Percentiles rank a stretch among this genome's conserved stretches.
Evolutionary conservation across 2,329 filamentous ascomycete genomes (phyloP).

Genomic region (Neurospora sp.): DNA sequence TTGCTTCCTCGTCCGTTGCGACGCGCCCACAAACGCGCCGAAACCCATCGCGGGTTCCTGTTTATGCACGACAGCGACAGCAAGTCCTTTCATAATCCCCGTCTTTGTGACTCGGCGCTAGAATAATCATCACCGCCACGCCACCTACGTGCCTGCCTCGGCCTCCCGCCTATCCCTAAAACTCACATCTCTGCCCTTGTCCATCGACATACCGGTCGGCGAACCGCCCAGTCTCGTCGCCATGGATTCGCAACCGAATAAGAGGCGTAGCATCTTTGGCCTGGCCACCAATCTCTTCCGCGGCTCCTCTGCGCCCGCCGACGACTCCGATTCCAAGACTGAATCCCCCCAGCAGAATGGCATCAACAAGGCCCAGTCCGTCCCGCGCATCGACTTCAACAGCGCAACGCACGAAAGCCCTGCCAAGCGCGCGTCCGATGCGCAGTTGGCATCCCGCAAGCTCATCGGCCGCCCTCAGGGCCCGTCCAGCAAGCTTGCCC

Average conservation of each 20-base stretch:
- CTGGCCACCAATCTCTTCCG: constrained; percentile 14
- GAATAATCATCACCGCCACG: background rate
- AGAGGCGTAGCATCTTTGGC: constrained; percentile 18
- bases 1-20: background rate
- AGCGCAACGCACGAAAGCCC: constrained; percentile 23
- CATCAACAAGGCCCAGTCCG: constrained; percentile 1
- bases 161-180: background rate
- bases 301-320: constrained; percentile 10
- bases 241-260: constrained; percentile 17
- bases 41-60: background rate
- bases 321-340: constrained; percentile 7
- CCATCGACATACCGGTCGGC: background rate
- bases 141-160: background rate
- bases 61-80: background rate
- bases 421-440: constrained; percentile 23
- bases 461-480: constrained; percentile 25
- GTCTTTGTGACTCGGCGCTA: background rate
- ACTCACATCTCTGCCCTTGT: background rate
- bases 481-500: constrained; percentile 21
- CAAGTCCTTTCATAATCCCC: background rate
- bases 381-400: constrained; percentile 14
- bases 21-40: background rate
- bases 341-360: constrained; percentile 5
- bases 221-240: constrained; percentile 1
- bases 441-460: constrained; percentile 24